phyloP scores from a whole-genome alignment of 2,329 filamentous ascomycete genomes.

The Dactylellina haptotyla region DNA sequence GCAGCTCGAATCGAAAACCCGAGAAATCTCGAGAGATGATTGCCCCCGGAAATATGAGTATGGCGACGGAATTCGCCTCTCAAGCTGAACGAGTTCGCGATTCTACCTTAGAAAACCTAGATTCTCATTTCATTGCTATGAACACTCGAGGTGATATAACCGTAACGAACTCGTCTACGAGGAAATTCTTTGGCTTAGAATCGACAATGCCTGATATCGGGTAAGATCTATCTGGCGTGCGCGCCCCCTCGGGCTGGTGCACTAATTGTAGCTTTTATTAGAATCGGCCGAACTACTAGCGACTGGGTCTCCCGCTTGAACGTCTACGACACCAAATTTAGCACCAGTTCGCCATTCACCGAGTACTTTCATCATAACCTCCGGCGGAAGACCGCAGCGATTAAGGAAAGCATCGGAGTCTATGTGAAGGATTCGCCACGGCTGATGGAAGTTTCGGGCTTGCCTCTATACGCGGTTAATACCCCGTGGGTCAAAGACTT shows the following conservation, averaged over 20 bases:
- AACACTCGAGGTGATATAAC: slow-evolving; percentile 53
- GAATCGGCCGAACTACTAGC: slow-evolving; percentile 49
- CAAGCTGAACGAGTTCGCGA: slow-evolving; percentile 48
- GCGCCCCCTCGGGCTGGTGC: not conserved
- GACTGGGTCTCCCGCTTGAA: slow-evolving; percentile 48
- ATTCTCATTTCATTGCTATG: slow-evolving; percentile 53
- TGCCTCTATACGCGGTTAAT: slow-evolving; percentile 51
- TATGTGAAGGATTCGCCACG: slow-evolving; percentile 50
- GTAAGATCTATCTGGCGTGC: not conserved
- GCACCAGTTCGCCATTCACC: slow-evolving; percentile 34
- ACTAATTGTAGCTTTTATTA: not conserved
- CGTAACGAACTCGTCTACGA: slow-evolving; percentile 44
- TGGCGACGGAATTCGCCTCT: slow-evolving; percentile 48
- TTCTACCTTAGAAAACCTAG: slow-evolving; percentile 45
- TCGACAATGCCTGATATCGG: slow-evolving; percentile 44
- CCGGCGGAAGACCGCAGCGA: slow-evolving; percentile 34
- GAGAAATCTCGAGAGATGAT: slow-evolving; percentile 47
- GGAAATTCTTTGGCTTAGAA: slow-evolving; percentile 47
- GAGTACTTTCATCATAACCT: slow-evolving; percentile 52
- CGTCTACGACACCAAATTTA: slow-evolving; percentile 43
- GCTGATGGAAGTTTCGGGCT: slow-evolving; percentile 47
- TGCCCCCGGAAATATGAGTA: slow-evolving; percentile 41
- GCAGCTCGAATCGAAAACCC: slow-evolving; percentile 14
- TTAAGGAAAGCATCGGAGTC: slow-evolving; percentile 51
- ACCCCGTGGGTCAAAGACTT: slow-evolving; percentile 53